Base-by-base conservation (phyloP, 108 stramenopile species). In the Craspedostauros australis region DNA sequence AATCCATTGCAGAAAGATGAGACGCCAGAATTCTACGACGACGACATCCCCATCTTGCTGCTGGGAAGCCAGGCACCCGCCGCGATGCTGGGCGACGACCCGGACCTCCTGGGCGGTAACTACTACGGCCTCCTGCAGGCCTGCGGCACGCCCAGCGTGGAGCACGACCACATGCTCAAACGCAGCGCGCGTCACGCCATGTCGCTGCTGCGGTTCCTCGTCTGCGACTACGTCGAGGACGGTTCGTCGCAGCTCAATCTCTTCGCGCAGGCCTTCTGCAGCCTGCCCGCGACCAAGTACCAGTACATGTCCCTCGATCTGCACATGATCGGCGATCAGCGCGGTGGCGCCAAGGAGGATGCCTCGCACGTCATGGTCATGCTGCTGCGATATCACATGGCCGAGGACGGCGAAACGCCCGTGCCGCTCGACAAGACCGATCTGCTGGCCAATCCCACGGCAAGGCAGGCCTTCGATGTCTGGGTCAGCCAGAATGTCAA, bases 21-120 rank as follows among this genome's bases (percentile, higher is more conserved):
- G 9, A 68, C 77, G 1, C 86, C 90, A 7, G 90, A 92, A 65
- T 92, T 92, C 59, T 92, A 86, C 62, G 90, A 92, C 44, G 90
- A 92, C 46, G 90, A 92, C 54, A 69, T 86, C 54, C 72, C 77
- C 21, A 42, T 91, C 7, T 47, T 92, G 7, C 57, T 88, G 11
- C 46, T 92, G 59, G 90, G 90, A 54, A 70, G 65, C 45, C 70
- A 76, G 12, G 70, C 77, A 37, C 81, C 85, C 14, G 54, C 77
- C 12, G 72, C 79, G 1, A 45, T 68, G 30, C 66, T 84, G 32
- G 87, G 78, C 2, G 75, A 79, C 7, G 77, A 87, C 44, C 53
- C 64, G 0, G 80, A 82, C 28, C 31, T 75, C 40, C 31, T 60
- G 11, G 50, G 52, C 6, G 64, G 68, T 45, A 58, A 50, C 22